phyloP scores from a whole-genome alignment of 2,329 filamentous ascomycete genomes.

The Xylariaceae sp. region DNA sequence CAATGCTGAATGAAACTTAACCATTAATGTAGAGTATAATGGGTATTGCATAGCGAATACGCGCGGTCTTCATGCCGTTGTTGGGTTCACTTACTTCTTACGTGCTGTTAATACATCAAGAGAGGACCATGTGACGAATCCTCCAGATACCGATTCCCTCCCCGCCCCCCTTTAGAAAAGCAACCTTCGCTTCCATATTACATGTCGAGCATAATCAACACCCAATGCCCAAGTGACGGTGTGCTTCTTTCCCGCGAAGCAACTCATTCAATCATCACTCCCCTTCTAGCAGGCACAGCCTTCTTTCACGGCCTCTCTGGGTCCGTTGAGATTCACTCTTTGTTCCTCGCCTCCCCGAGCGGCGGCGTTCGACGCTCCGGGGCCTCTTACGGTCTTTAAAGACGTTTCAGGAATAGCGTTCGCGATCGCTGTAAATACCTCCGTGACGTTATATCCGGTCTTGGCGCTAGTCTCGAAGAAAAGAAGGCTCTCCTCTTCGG shows the following conservation, averaged over 20 bases:
- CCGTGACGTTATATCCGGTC: slow-evolving; percentile 87
- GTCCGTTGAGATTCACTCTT: slow-evolving; percentile 75
- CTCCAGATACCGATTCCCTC: slow-evolving; percentile 9
- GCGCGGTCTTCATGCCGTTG: slow-evolving; percentile 9
- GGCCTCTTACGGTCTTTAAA: slow-evolving; percentile 79
- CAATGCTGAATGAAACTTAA: neutral
- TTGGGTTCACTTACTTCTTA: slow-evolving; percentile 12
- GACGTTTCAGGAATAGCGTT: slow-evolving; percentile 97
- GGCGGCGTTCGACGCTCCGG: slow-evolving; percentile 53
- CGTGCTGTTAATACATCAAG: slow-evolving; percentile 22
- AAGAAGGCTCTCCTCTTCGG: slow-evolving; percentile 85
- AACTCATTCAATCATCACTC: neutral
- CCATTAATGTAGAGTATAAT: slow-evolving; percentile 1
- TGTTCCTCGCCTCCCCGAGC: slow-evolving; percentile 60
- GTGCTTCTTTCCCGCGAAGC: slow-evolving; percentile 13
- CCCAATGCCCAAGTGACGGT: slow-evolving; percentile 14
- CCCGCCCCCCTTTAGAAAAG: slow-evolving; percentile 4
- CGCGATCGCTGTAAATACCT: slow-evolving; percentile 96
- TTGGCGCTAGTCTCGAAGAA: slow-evolving; percentile 99
- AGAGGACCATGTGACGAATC: slow-evolving; percentile 20
- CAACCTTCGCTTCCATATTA: slow-evolving; percentile 29
- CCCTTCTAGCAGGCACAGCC: slow-evolving; percentile 73
- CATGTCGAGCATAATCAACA: slow-evolving; percentile 26
- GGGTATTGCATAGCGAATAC: slow-evolving; percentile 17
- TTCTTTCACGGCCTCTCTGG: slow-evolving; percentile 75